Evolutionary conservation across 495 filamentous ascomycete genomes (phyloP).

Genomic region (Margaritispora aquatica): DNA sequence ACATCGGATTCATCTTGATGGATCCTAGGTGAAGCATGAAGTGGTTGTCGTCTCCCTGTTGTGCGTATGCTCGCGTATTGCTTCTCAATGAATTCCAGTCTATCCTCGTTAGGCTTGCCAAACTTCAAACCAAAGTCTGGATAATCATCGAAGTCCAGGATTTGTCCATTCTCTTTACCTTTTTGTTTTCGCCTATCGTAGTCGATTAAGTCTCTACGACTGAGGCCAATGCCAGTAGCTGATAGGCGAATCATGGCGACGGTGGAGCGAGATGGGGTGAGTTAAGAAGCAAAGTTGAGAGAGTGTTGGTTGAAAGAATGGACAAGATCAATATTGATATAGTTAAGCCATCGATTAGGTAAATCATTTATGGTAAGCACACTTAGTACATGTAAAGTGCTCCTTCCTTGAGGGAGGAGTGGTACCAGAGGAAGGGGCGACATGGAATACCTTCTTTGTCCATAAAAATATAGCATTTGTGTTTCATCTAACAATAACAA

Average conservation of each 20-base stretch:
- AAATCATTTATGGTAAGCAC: too few species aligned
- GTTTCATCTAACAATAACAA: too few species aligned
- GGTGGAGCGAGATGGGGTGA: neutral
- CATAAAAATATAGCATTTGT: too few species aligned
- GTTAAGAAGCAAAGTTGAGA: neutral
- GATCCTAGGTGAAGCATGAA: neutral
- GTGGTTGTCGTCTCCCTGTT: neutral
- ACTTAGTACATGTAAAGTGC: neutral
- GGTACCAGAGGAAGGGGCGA: too few species aligned
- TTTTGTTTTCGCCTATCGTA: slow-evolving; percentile 33
- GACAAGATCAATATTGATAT: too few species aligned
- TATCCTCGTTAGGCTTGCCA: neutral
- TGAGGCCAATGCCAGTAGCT: slow-evolving; percentile 46
- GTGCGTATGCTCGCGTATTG: neutral
- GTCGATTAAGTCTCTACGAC: slow-evolving; percentile 46
- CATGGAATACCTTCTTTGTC: too few species aligned
- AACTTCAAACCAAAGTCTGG: neutral
- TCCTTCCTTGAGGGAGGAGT: too few species aligned
- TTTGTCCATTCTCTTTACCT: neutral
- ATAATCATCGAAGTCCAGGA: too few species aligned
- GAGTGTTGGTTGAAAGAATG: too few species aligned
- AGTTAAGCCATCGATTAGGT: too few species aligned
- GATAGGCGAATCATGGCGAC: slow-evolving; percentile 46
- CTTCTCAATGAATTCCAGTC: neutral
- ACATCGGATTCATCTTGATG: neutral